Evolutionary conservation across 352 stramenopile genomes (phyloP), one percentile per base, ranked within the genome.

Genomic region (Hyaloperonospora arabidopsidis): DNA sequence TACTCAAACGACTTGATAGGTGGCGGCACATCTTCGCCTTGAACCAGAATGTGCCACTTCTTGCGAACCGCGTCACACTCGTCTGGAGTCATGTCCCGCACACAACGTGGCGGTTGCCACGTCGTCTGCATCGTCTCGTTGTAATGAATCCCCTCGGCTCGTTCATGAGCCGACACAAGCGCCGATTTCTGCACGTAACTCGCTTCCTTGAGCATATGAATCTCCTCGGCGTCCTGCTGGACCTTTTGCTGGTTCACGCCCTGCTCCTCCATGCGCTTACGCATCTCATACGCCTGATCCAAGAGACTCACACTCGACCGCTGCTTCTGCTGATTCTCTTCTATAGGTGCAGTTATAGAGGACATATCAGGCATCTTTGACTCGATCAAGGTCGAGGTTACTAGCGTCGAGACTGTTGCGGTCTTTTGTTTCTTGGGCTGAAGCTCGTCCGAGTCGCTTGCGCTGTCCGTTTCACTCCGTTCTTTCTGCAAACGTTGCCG

Each of bases 41-140:
- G 93, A 3, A 96, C 83, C 6, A 99, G 59, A 48, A 99, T 99
- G 72, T 98, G 93, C 95, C 94, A 98, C 69, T 99, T 98, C 47
- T 97, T 92, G 23, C 96, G 87, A 39, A 98, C 83, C 13, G 84
- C 79, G 41, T 97, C 76, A 68, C 91, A 95, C 39, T 92, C 76
- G 0, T 86, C 84, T 54, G 86, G 74, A 6, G 77, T 90, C 80
- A 97, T 85, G 19, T 76, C 59, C 14, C 88, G 58, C 49, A 98
- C 94, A 47, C 84, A 86, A 2, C 61, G 60, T 3, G 96, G 95
- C 17, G 89, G 85, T 28, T 59, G 80, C 96, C 96, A 99, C 15
- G 83, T 96, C 19, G 89, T 97, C 32, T 76, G 79, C 63, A 98
- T 82, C 14, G 76, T 67, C 18, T 95, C 68, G n/a, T 70, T 78